These are phyloP conservation scores for Eimeria sp. DNA, from an alignment of 169 alveolate species.

Conservation along the genomic window DNA sequence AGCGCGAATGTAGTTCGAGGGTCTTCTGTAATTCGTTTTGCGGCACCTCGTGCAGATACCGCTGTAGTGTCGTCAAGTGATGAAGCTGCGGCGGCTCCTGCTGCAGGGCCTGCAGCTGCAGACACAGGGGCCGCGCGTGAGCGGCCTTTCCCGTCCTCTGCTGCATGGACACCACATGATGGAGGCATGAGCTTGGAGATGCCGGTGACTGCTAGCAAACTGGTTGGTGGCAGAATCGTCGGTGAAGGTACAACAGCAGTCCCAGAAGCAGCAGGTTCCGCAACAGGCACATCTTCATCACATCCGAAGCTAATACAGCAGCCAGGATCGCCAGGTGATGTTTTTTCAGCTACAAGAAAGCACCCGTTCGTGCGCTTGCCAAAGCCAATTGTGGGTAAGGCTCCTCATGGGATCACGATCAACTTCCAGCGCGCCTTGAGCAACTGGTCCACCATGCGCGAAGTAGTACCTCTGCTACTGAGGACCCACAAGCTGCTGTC, in stretches of 20 bases:
- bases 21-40: not conserved
- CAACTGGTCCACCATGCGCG: not conserved
- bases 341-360: not conserved
- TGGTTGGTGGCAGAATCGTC: not conserved
- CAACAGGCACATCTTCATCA: not conserved
- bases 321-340: not conserved
- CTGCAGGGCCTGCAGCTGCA: not conserved
- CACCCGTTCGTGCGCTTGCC: conserved; percentile 38
- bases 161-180: not conserved
- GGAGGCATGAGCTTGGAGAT: not conserved
- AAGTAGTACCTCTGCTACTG: not conserved
- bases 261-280: not conserved
- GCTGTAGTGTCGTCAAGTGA: not conserved
- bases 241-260: not conserved
- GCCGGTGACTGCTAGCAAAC: not conserved
- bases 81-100: not conserved
- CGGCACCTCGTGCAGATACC: not conserved
- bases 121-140: not conserved
- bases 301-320: not conserved
- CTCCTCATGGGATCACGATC: not conserved
- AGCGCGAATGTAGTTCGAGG: not conserved
- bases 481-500: not conserved
- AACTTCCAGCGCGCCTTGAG: not conserved
- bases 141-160: not conserved
- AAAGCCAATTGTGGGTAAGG: not conserved